phyloP scores from a whole-genome alignment of 768 basidiomycete genomes.

The Termitomyces heimii region DNA sequence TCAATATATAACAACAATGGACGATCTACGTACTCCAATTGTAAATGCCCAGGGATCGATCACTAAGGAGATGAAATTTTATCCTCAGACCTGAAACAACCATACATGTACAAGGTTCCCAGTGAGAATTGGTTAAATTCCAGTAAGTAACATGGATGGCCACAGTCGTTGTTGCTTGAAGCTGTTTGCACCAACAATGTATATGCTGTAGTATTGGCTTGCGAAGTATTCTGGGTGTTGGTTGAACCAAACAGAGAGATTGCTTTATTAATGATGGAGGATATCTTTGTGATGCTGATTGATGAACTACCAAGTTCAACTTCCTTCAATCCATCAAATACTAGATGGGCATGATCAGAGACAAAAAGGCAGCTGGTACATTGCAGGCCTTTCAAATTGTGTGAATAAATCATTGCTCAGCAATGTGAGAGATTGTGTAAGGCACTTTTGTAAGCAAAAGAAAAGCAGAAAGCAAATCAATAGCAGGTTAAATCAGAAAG shows the following conservation, averaged over 20 bases:
- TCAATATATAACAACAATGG: neutral
- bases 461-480: too few species aligned
- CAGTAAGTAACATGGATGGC: constrained; percentile 88
- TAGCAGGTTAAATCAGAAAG: too few species aligned
- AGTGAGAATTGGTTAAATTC: constrained; percentile 96
- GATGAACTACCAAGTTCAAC: too few species aligned
- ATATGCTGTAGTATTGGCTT: constrained; percentile 1
- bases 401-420: too few species aligned
- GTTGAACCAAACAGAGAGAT: constrained; percentile 62
- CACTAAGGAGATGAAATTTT: constrained; percentile 38
- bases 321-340: too few species aligned
- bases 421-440: too few species aligned
- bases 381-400: too few species aligned
- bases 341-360: too few species aligned
- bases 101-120: constrained; percentile 76
- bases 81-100: neutral
- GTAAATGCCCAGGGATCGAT: constrained; percentile 96
- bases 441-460: too few species aligned
- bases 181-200: constrained; percentile 64
- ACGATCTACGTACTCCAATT: constrained; percentile 40
- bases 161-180: constrained; percentile 79
- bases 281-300: too few species aligned
- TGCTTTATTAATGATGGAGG: constrained; percentile 80
- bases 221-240: neutral
- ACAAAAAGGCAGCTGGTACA: too few species aligned